Base-by-base conservation (phyloP, 371 early-diverging fungal genomes). In the Nematocida minor region DNA sequence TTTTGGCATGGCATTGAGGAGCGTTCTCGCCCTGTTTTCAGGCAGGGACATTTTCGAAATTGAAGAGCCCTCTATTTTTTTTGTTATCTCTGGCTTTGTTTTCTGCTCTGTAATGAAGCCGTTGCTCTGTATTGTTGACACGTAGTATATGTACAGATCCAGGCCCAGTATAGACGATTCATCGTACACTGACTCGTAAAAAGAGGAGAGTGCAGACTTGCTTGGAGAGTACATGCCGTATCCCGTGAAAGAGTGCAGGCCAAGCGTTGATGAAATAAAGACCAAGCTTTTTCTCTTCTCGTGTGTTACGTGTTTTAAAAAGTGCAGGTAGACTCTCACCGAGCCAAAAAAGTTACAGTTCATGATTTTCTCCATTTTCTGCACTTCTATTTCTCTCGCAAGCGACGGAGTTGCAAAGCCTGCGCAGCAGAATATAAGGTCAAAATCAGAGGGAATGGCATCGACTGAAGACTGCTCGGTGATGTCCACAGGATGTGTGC, bases 341-440 rank as follows among this genome's bases (percentile, higher is more conserved):
- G 90, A 87, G 2, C 92, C 92, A 32, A 91, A 86, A 83, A 91
- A 94, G 80, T 94, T 94, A 46, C 91, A 80, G 6, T 87, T 81
- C 82, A 89, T 91, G 14, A 83, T 79, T 27, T 81, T 66, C 53
- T 89, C 87, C 80, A 91, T 88, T 2, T 88, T 89, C 11, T 87
- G 86, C 54, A 88, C 66, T 0, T 80, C 67, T 60, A 89, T 87
- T 38, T 93, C 92, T 4, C 88, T 63, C 80, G 93, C 91, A 32
- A 88, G 80, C 29, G 89, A 88, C 4, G 93, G 92, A 64, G 84
- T 83, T 1, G 91, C 80, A 18, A 87, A 83, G 83, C 91, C 94
- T 27, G 92, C 91, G 84, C 91, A 92, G 54, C 87, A 84, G 82
- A 91, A 91, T 47, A 93, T 86, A 70, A 87, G 86, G 49, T 92